Conservation (phyloP, 306 rosid species). For the Crotalaria pallida region DNA sequence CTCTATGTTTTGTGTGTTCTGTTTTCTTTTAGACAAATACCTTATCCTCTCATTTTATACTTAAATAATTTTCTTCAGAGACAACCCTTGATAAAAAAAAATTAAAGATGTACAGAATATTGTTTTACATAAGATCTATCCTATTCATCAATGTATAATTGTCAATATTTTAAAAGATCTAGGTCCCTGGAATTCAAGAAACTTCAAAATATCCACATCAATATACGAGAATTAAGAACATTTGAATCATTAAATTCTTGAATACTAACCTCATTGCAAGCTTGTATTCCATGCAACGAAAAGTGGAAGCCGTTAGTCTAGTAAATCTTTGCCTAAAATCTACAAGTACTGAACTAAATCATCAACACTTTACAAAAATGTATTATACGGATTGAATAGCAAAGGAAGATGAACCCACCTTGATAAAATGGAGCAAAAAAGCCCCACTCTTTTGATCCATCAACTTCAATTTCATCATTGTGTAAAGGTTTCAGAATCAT, state of each 20-base stretch:
- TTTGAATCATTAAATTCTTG: not conserved
- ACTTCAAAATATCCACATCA: not conserved
- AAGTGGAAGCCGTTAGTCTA: slow-evolving; percentile 58
- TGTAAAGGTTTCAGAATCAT: slow-evolving; percentile 80
- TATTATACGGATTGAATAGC: not conserved
- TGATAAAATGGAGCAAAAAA: slow-evolving; percentile 73
- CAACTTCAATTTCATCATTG: slow-evolving; percentile 82
- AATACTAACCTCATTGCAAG: slow-evolving; percentile 82
- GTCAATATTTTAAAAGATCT: not conserved
- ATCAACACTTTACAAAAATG: slow-evolving; percentile 16
- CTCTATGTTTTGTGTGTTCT: not conserved
- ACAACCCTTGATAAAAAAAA: not conserved
- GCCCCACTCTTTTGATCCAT: slow-evolving; percentile 55
- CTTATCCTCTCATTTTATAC: not conserved
- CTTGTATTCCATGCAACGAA: slow-evolving; percentile 65
- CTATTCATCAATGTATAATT: slow-evolving; percentile 6
- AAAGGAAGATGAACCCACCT: slow-evolving; percentile 40
- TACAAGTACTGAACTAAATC: slow-evolving; percentile 21
- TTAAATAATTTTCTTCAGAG: not conserved
- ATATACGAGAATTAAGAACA: not conserved
- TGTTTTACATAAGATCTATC: not conserved
- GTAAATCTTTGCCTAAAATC: slow-evolving; percentile 80
- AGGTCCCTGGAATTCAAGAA: not conserved
- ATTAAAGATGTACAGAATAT: not conserved
- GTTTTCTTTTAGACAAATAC: not conserved